Percentiles rank a stretch among this genome's conserved stretches.
Conservation (phyloP, 257 asterid species). For the Nemophila menziesii region DNA sequence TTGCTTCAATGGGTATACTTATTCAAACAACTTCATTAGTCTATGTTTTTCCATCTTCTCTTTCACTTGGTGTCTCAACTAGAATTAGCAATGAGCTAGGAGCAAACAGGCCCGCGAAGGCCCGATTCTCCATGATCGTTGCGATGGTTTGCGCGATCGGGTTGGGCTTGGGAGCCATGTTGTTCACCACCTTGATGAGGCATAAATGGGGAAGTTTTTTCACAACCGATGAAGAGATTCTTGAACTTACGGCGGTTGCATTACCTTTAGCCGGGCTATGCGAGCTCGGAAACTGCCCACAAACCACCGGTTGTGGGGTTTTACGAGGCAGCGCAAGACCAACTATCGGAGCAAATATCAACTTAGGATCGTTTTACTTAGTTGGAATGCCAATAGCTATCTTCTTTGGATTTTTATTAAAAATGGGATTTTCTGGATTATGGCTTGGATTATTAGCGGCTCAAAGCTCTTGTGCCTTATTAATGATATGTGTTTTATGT, state of each 20-base stretch:
- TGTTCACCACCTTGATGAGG: conserved; percentile 50
- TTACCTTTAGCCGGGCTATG: conserved; percentile 82
- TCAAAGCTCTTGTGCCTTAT: conserved; percentile 66
- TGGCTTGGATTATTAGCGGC: conserved; percentile 96
- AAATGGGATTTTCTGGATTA: conserved; percentile 70
- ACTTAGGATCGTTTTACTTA: conserved; percentile 75
- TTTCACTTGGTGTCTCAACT: conserved; percentile 76
- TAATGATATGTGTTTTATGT: conserved; percentile 49
- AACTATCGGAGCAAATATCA: conserved; percentile 61
- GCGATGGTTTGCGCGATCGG: conserved; percentile 34
- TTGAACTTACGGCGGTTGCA: conserved; percentile 56
- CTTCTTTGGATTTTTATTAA: conserved; percentile 52
- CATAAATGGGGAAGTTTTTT: conserved; percentile 64
- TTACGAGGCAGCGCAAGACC: conserved; percentile 87
- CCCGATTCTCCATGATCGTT: conserved; percentile 53
- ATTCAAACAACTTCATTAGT: conserved; percentile 81
- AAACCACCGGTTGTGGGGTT: conserved; percentile 90
- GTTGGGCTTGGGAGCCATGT: conserved; percentile 58
- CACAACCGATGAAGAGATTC: conserved; percentile 53
- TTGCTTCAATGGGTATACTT: conserved; percentile 82
- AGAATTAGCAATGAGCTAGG: conserved; percentile 77
- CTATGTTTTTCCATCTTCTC: conserved; percentile 77
- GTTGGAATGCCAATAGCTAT: conserved; percentile 95
- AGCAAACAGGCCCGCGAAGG: conserved; percentile 48
- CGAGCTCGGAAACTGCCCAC: conserved; percentile 95